Evolutionary conservation across 352 stramenopile species (phyloP), one percentile per base, ranked within the genome.

Genomic region (Globisporangium viniferum): DNA sequence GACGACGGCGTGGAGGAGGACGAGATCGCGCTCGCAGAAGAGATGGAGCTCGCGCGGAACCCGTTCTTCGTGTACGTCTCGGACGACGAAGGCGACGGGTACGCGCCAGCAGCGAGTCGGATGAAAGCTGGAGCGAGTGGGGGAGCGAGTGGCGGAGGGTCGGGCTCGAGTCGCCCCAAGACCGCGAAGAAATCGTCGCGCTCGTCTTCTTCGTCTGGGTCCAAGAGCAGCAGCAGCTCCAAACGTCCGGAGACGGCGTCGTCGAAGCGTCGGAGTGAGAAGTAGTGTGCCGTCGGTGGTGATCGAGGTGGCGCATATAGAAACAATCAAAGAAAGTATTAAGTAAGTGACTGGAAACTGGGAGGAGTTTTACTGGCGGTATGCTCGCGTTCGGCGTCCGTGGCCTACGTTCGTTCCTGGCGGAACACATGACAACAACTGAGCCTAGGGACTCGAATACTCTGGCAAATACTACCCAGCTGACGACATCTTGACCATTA

Each of bases 31-130:
- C 73, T 79, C 22, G 80, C 81, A 0, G 84, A 91, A 31, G 86
- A 92, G 58, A 74, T 92, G 36, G 84, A 94, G 67, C 71, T 91
- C 10, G 73, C 79, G 46, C 77, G 83, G 6, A 92, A 94, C 63
- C 85, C 85, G 27, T 95, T 92, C 67, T 91, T 95, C 54, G 78
- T 93, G 59, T 95, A 95, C 73, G 82, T 92, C 29, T 90, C 82
- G 5, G 87, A 95, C 63, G 88, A 92, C 0, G 84, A 94, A 68
- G 81, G 83, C 6, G 84, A 93, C 53, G 87, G 87, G 14, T 93
- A 93, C 62, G 87, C 87, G 18, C 82, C 85, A 20, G 87, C 86
- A 15, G 71, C 81, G 15, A 79, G 69, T 48, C 73, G 82, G 2
- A 89, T 82, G 72, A 90, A 86, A 56, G 36, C 59, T 15, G 27